Conservation (phyloP, 179 eudicot genomes). For the Heliamphora pulchella region DNA sequence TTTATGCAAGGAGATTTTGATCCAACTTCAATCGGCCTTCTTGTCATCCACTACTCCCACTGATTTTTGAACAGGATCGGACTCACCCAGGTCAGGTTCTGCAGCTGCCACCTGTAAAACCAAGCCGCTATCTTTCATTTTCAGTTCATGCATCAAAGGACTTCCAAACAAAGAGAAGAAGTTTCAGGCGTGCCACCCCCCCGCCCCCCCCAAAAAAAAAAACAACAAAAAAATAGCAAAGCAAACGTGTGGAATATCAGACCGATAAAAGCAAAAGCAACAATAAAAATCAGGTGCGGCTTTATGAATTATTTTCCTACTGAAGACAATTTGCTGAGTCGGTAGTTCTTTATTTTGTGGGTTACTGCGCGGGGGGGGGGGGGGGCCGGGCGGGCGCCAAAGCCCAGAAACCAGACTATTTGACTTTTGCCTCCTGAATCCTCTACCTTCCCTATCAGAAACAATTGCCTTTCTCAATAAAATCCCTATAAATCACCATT, state of each 20-base stretch:
- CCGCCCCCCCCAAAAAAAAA: too few species aligned
- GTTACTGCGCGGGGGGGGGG: too few species aligned
- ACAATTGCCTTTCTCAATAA: too few species aligned
- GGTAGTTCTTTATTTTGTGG: too few species aligned
- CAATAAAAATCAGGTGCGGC: not conserved
- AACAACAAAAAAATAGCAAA: not conserved
- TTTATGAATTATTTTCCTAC: not conserved
- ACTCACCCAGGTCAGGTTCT: constrained; percentile 16
- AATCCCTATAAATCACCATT: too few species aligned
- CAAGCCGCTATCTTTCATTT: not conserved
- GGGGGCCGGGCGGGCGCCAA: too few species aligned
- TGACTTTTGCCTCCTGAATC: too few species aligned
- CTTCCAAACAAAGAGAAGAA: not conserved
- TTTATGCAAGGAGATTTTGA: not conserved
- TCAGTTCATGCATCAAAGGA: not conserved
- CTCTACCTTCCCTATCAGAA: too few species aligned
- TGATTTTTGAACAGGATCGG: constrained; percentile 4
- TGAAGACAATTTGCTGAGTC: not conserved
- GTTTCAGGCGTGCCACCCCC: not conserved
- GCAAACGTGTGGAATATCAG: not conserved
- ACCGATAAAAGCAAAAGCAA: not conserved
- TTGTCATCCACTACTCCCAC: constrained; percentile 13
- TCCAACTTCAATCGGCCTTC: constrained; percentile 23
- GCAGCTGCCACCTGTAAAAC: constrained; percentile 15
- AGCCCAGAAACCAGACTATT: too few species aligned